phyloP scores from a whole-genome alignment of 148 eudicot genomes.

The Fagopyrum tataricum region DNA sequence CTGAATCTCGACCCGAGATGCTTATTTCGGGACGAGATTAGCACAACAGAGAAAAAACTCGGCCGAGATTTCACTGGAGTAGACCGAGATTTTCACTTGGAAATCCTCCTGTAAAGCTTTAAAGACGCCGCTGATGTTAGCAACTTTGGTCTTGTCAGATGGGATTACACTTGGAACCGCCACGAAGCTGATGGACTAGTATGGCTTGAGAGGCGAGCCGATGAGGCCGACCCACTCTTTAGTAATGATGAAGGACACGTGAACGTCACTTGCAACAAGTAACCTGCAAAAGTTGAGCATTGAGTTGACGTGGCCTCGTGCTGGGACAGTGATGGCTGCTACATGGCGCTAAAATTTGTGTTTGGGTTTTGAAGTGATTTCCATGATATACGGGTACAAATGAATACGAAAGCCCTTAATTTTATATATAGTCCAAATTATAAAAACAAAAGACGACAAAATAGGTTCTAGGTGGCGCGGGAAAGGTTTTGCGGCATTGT shows the following conservation, averaged over 20 bases:
- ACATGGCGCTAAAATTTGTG: not conserved
- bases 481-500: too few relatives aligned
- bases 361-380: not conserved
- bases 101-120: conserved; percentile 15
- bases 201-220: not conserved
- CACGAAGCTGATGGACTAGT: not conserved
- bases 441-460: too few relatives aligned
- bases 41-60: too few relatives aligned
- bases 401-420: too few relatives aligned
- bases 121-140: conserved; percentile 19
- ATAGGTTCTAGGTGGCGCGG: too few relatives aligned
- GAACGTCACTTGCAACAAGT: not conserved
- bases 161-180: conserved; percentile 14
- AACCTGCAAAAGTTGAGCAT: conserved; percentile 4
- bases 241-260: not conserved
- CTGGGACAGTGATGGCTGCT: not conserved
- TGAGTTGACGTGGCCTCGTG: conserved; percentile 5
- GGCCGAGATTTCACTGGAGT: too few relatives aligned
- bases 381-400: not conserved
- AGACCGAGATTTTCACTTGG: too few relatives aligned
- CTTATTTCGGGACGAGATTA: too few relatives aligned
- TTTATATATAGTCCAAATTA: too few relatives aligned
- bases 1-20: too few relatives aligned
- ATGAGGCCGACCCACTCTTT: conserved; percentile 6
- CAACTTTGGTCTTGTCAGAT: conserved; percentile 16